Base-by-base conservation (phyloP, 2,329 filamentous ascomycete genomes). In the Fusarium continuum region DNA sequence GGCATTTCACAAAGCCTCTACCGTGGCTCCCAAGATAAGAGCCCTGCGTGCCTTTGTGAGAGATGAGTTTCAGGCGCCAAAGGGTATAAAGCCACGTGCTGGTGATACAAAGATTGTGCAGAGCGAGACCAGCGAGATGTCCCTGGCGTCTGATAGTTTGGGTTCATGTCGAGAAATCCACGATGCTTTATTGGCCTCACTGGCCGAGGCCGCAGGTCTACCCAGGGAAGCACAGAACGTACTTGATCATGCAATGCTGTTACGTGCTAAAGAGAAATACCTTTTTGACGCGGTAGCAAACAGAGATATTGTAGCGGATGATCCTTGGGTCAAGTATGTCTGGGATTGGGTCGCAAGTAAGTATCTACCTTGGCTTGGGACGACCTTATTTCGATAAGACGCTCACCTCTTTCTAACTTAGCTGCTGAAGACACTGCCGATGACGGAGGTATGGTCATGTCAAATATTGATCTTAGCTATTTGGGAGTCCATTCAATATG, bases 291-390 rank as follows among this genome's bases (percentile, higher is more conserved):
- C 86, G 55, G 76, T 77, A 14, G 83, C 79, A 41, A 95, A 95
- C 69, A 83, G 84, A 60, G 77, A 82, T 6, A 83, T 93, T n/a
- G 83, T 91, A 2, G 79, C 82, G 6, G 90, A 92, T 58, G 88
- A 93, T 69, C 85, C 85, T 25, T 91, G 90, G 85, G 79, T 94
- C n/a, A 83, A 87, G 54, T 89, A 91, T 52, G 79, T 91, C n/a
- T 96, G 92, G 92, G 85, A 87, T 40, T 91, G 91, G 82, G 81
- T 93, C 41, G 82, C 85, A 55, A 86, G 90, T 87, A 70, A 71
- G 79, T 82, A 11, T n/a, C 10, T 9, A 31, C 13, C 25, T 11
- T 17, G 11, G 26, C 23, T 13, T 26, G 19, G 8, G 11, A 31
- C 22, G 39, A 16, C 4, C 8, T 11, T n/a, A 3, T 20, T 5